Percentiles rank a stretch among this genome's conserved stretches.
phyloP scores from a whole-genome alignment of 345 rosid species.

The Linum trigynum region DNA sequence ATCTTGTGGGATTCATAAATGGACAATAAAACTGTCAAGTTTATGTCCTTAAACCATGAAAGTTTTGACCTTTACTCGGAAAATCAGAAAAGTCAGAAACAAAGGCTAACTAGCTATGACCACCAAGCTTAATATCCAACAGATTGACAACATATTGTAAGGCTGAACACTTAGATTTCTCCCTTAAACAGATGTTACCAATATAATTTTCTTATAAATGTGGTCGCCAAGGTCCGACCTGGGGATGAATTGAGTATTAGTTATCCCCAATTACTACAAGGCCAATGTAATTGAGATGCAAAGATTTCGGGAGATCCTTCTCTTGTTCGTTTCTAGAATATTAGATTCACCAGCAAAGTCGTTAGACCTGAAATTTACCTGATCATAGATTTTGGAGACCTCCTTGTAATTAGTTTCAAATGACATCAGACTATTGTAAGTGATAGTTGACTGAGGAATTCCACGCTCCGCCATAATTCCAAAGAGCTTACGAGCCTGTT shows the following conservation, averaged over 20 bases:
- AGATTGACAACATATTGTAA: too few relatives aligned
- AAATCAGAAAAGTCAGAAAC: conserved; percentile 3
- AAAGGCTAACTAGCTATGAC: not conserved
- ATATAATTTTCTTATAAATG: too few relatives aligned
- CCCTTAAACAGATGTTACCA: not conserved
- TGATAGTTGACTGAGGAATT: conserved; percentile 61
- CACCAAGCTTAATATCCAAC: too few relatives aligned
- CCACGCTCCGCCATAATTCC: conserved; percentile 63
- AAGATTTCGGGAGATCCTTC: too few relatives aligned
- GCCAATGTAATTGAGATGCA: too few relatives aligned
- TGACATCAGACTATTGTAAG: conserved; percentile 90
- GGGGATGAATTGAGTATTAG: too few relatives aligned
- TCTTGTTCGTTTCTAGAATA: not conserved
- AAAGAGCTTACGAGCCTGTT: conserved; percentile 72
- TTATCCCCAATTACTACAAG: too few relatives aligned
- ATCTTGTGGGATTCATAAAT: conserved; percentile 2
- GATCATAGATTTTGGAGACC: conserved; percentile 91
- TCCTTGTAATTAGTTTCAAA: conserved; percentile 86
- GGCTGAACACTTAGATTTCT: too few relatives aligned
- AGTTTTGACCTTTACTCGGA: not conserved
- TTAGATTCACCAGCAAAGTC: not conserved
- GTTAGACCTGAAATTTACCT: conserved; percentile 32
- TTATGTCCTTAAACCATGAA: not conserved
- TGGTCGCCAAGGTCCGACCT: too few relatives aligned
- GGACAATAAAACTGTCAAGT: not conserved